A percentile compares a stretch with the other conserved stretches of the same genome.
Conservation (phyloP, 83 land plant genomes). For the Isoetes engelmannii region DNA sequence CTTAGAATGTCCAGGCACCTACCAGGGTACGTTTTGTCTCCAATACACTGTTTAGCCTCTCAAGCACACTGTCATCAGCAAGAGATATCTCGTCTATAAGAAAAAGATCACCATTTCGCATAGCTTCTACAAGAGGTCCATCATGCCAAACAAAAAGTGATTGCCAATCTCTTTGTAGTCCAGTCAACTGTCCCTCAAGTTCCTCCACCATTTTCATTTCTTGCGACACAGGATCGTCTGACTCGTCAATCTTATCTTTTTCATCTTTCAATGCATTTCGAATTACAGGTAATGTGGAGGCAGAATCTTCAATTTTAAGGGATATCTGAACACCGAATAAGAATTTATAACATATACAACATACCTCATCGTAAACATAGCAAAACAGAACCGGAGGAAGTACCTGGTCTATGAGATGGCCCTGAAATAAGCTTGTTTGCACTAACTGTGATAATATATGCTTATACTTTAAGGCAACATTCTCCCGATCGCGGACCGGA, state of each 20-base stretch:
- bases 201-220: constrained; percentile 38
- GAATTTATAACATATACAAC: constrained; percentile 17
- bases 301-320: constrained; percentile 54
- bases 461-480: constrained; percentile 41
- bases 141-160: constrained; percentile 91
- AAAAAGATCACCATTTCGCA: constrained; percentile 78
- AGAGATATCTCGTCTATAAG: constrained; percentile 94
- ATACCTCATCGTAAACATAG: background rate
- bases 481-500: constrained; percentile 75
- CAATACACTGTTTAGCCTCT: constrained; percentile 89
- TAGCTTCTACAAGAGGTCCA: constrained; percentile 96
- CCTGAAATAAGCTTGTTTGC: constrained; percentile 20
- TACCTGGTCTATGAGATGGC: constrained; percentile 20
- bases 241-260: constrained; percentile 3
- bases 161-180: constrained; percentile 61
- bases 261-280: constrained; percentile 26
- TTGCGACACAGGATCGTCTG: constrained; percentile 18
- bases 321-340: constrained; percentile 31
- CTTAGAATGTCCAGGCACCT: constrained; percentile 13
- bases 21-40: constrained; percentile 91
- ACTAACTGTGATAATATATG: constrained; percentile 24
- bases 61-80: constrained; percentile 98
- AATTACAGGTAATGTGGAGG: constrained; percentile 31
- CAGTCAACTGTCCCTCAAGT: constrained; percentile 30
- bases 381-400: background rate